Base-by-base conservation (phyloP, 257 asterid genomes). In the Verbascum thapsus region DNA sequence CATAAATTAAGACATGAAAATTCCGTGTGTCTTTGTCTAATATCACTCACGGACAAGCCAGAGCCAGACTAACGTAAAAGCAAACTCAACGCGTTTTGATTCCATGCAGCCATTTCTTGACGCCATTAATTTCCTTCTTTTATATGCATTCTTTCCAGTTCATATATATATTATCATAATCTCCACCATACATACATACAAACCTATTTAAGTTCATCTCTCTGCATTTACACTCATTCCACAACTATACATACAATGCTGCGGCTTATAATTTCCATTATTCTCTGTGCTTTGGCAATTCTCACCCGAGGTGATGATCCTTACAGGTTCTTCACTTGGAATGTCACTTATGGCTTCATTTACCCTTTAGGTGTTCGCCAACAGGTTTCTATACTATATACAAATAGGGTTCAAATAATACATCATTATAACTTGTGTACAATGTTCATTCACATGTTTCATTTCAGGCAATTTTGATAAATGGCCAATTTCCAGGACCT, bases 401-500 rank as follows among this genome's bases (percentile, higher is more conserved):
- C 16, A 22, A 30, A 26, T 47, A n/a, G n/a, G n/a, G n/a, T n/a
- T n/a, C n/a, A n/a, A n/a, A n/a, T n/a, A n/a, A n/a, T n/a, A n/a
- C n/a, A n/a, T n/a, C n/a, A n/a, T n/a, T n/a, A n/a, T n/a, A n/a
- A n/a, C n/a, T n/a, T n/a, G n/a, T n/a, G n/a, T n/a, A n/a, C n/a
- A n/a, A n/a, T n/a, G n/a, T n/a, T n/a, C n/a, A n/a, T n/a, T n/a
- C n/a, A n/a, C n/a, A n/a, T n/a, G n/a, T n/a, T n/a, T n/a, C n/a
- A 11, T 0, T 61, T 61, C 80, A 89, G 94, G 97, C 86, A 41
- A 84, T 89, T 54, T 68, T 89, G 32, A 81, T 89, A 38, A 89
- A 90, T 64, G 95, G 88, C 0, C 84, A 83, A 58, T 90, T 90
- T 77, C 97, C 96, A 0, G 96, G 97, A 15, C 97, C 97, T 4